phyloP scores from a whole-genome alignment of 2,329 filamentous ascomycete species.

The Cryphonectria naterciae region DNA sequence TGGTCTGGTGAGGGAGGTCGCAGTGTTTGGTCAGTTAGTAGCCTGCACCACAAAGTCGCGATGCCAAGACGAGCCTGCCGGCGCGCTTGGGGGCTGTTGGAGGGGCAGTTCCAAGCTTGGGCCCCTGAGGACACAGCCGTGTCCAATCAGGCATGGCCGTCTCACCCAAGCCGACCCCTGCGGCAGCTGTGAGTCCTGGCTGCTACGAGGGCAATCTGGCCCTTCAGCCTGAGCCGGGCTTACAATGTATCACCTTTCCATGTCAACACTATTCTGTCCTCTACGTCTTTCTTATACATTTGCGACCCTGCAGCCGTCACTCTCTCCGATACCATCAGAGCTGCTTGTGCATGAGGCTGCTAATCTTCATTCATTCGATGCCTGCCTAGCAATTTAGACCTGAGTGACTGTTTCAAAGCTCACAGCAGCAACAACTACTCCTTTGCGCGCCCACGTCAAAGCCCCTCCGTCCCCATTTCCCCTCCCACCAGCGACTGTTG shows the following conservation, averaged over 20 bases:
- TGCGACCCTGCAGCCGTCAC: conserved; percentile 11
- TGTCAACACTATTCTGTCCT: conserved; percentile 16
- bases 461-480: conserved; percentile 15
- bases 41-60: conserved; percentile 6
- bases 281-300: conserved; percentile 6
- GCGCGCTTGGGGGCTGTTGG: background rate
- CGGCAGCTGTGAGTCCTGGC: background rate
- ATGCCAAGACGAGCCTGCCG: conserved; percentile 7
- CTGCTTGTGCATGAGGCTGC: conserved; percentile 9
- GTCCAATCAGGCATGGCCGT: background rate
- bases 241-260: conserved; percentile 2
- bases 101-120: conserved; percentile 13
- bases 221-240: conserved; percentile 8
- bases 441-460: conserved; percentile 23
- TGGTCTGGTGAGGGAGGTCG: conserved; percentile 21
- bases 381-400: conserved; percentile 9
- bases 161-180: conserved; percentile 6
- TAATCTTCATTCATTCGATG: conserved; percentile 19
- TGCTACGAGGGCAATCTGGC: conserved; percentile 12
- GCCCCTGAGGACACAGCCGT: background rate
- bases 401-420: conserved; percentile 14
- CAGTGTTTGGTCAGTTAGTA: background rate
- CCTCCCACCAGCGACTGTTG: conserved; percentile 8
- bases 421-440: conserved; percentile 2
- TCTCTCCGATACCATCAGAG: background rate